phyloP scores from a whole-genome alignment of 805 yeast species.

The Yarrowia sp. region DNA sequence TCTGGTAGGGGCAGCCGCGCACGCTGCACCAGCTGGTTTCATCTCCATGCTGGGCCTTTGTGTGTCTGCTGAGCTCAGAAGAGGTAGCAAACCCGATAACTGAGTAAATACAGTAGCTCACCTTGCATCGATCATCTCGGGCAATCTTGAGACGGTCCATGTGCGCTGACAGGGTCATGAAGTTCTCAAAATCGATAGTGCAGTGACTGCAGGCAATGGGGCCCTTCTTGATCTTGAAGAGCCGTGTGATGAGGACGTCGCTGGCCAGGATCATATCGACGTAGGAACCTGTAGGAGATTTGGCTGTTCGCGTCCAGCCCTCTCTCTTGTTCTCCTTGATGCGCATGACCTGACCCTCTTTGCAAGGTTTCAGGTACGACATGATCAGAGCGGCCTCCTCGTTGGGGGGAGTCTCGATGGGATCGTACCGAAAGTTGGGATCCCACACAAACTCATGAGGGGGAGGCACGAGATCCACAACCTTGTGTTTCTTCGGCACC shows the following conservation, averaged over 20 bases:
- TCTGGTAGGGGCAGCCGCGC: not conserved
- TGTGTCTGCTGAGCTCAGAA: slow-evolving; percentile 4
- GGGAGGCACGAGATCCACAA: not conserved
- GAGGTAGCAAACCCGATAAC: slow-evolving; percentile 1
- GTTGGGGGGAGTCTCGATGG: not conserved
- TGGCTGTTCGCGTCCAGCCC: not conserved
- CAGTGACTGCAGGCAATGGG: slow-evolving; percentile 9
- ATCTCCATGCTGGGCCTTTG: slow-evolving; percentile 4
- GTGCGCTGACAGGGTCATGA: not conserved
- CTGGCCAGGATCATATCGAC: not conserved
- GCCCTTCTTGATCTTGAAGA: slow-evolving; percentile 4
- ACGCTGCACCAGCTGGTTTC: not conserved
- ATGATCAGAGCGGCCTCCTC: not conserved
- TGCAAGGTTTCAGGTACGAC: not conserved
- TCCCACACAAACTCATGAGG: not conserved
- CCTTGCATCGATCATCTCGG: not conserved
- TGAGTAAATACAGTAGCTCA: not conserved
- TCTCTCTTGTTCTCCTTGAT: not conserved
- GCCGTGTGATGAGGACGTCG: not conserved
- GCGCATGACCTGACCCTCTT: not conserved
- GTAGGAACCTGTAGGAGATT: not conserved
- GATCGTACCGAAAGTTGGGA: not conserved
- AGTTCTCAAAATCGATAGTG: not conserved
- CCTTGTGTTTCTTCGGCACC: not conserved
- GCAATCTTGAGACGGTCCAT: not conserved